These are phyloP conservation scores for Casuarina cunninghamiana DNA, from an alignment of 306 rosid species.

Conservation along the genomic window DNA sequence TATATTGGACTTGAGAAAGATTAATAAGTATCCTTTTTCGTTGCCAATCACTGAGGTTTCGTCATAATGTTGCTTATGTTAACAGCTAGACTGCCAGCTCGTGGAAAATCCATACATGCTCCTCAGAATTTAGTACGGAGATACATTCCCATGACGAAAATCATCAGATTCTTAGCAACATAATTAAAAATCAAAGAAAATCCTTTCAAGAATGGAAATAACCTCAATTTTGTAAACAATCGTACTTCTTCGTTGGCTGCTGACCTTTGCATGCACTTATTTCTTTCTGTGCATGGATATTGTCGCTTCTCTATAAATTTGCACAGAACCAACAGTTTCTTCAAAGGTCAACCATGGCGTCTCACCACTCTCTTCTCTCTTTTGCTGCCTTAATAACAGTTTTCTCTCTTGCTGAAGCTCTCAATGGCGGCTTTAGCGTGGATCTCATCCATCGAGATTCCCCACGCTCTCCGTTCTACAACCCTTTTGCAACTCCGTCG, in stretches of 20 bases:
- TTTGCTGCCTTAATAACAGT: background rate
- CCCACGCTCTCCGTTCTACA: background rate
- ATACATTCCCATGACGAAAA: no score
- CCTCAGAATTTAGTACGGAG: background rate
- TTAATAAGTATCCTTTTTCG: no score
- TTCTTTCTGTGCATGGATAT: background rate
- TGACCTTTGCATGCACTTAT: no score
- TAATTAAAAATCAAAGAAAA: background rate
- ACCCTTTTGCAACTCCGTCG: background rate
- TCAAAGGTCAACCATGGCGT: background rate
- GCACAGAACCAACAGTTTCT: background rate
- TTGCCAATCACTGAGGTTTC: no score
- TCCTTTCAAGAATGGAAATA: no score
- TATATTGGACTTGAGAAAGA: no score
- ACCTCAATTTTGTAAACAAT: no score
- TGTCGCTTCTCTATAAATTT: no score
- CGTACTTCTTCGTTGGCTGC: background rate
- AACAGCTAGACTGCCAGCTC: no score
- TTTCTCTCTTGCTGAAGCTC: background rate
- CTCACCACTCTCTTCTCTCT: background rate
- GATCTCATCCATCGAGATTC: conserved; percentile 11
- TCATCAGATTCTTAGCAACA: no score
- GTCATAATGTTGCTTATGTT: no score
- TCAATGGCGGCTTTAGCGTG: conserved; percentile 25
- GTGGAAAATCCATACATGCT: no score